A percentile compares a stretch with the other conserved stretches of the same genome.
Conservation (phyloP, 495 filamentous ascomycete species). For the Daldinia childiae region DNA sequence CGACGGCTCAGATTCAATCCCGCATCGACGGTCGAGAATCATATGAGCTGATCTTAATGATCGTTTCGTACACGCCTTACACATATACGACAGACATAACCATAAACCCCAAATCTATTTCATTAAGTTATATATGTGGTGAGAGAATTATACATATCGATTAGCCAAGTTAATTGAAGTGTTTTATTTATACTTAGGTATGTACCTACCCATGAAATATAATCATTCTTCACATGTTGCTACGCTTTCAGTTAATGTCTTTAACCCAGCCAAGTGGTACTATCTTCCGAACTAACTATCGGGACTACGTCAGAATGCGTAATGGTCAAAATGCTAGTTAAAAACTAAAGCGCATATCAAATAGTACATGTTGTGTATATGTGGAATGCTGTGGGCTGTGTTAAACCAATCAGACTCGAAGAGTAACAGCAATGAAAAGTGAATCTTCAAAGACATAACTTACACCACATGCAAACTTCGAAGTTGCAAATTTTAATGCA, state of each 20-base stretch:
- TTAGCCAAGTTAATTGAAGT: background rate
- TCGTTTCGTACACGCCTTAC: background rate
- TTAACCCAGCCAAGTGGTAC: background rate
- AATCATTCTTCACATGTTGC: too few species aligned
- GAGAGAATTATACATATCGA: background rate
- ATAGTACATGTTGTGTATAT: background rate
- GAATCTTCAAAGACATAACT: background rate
- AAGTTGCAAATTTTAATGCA: background rate
- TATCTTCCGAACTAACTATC: background rate
- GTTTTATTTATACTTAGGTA: background rate
- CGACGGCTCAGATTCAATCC: conserved; percentile 33
- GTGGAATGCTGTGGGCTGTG: background rate
- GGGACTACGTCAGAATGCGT: background rate
- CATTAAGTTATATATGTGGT: background rate
- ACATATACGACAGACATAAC: background rate
- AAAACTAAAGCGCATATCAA: background rate
- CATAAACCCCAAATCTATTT: background rate
- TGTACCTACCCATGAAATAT: too few species aligned
- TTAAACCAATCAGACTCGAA: background rate
- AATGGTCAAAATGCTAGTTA: background rate
- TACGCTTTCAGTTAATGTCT: background rate
- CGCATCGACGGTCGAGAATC: conserved; percentile 22
- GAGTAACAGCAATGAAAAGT: background rate
- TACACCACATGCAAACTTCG: background rate
- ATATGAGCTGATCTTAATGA: conserved; percentile 36